Base-by-base conservation (phyloP, 2,329 filamentous ascomycete species). In the Cryphonectria japonica region DNA sequence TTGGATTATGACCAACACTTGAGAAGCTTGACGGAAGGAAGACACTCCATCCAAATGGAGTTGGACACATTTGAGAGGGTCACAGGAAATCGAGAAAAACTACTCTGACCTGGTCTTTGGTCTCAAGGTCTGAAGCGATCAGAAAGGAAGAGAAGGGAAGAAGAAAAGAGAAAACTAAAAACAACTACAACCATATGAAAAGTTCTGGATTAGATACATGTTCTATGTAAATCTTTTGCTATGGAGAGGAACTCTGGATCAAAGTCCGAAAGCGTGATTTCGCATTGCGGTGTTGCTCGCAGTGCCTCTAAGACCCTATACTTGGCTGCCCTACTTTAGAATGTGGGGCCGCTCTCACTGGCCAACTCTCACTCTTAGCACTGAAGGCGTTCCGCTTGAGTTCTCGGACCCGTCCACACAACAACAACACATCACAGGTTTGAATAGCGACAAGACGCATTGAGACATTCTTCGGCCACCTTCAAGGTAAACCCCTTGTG, bases 1-100 rank as follows among this genome's bases (percentile, higher is more conserved):
- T 91, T 98, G 50, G 93, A 95, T 59, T 99, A 98, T 80, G 85
- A 98, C 76, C 93, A 94, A 79, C 93, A 97, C 78, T 82, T 99
- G 74, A 86, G 96, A 67, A 95, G 93, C 81, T 87, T 97, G 83
- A 99, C 95, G 3, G 93, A 92, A 2, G 96, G 96, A 0, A 86
- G 96, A 2, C 88, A 90, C 77, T 84, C 86, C 6, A 82, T 89
- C 78, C 87, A 86, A 1, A 87, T 89, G 86, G 82, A 85, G 4
- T 85, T 88, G 75, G 87, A 88, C 73, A 87, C 84, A 8, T 88
- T 89, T 75, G 86, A 88, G 66, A 80, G 82, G 66, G 87, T 90
- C 1, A 84, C 85, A 0, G 87, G 86, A 0, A 80, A 85, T 37
- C 82, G 88, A 57, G 87, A 89, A 73, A 89, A 85, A 81, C 81